Percentiles rank a stretch among this genome's conserved stretches.
These are phyloP conservation scores for Verruconis gallopava DNA, from an alignment of 2,329 filamentous ascomycete species.

Conservation along the genomic window DNA sequence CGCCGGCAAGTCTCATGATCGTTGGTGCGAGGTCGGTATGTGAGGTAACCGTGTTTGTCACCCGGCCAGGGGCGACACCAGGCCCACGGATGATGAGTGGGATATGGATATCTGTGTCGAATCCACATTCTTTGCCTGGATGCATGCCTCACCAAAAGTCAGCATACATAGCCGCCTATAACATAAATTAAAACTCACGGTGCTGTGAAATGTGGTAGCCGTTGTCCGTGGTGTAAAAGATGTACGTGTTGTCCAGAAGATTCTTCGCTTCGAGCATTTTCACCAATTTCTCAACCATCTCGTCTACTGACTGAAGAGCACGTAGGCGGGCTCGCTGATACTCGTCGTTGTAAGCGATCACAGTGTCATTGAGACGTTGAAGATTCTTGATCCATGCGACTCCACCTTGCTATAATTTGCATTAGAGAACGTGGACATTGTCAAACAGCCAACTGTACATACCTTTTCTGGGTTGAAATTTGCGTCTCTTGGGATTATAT, in stretches of 20 bases:
- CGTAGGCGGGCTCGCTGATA: slow-evolving; percentile 39
- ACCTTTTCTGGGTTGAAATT: slow-evolving; percentile 53
- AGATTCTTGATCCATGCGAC: slow-evolving; percentile 34
- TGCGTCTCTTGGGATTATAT: slow-evolving; percentile 44
- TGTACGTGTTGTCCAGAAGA: slow-evolving; percentile 35
- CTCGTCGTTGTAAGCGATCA: slow-evolving; percentile 39
- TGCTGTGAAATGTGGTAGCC: slow-evolving; percentile 29
- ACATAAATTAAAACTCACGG: slow-evolving; percentile 12
- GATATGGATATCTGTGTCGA: slow-evolving; percentile 29
- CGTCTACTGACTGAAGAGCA: slow-evolving; percentile 41
- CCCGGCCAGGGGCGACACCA: slow-evolving; percentile 18
- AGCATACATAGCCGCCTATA: background rate
- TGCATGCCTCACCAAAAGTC: slow-evolving; percentile 17
- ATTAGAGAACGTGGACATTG: too few relatives aligned
- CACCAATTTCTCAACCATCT: slow-evolving; percentile 37
- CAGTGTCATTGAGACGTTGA: slow-evolving; percentile 31
- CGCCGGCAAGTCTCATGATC: slow-evolving; percentile 21
- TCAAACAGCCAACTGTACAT: too few relatives aligned
- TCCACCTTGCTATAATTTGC: too few relatives aligned
- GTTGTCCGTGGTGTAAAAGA: slow-evolving; percentile 27
- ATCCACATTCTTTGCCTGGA: slow-evolving; percentile 27
- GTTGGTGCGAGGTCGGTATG: slow-evolving; percentile 30
- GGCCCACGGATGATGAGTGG: slow-evolving; percentile 29
- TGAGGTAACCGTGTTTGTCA: slow-evolving; percentile 21
- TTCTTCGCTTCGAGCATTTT: slow-evolving; percentile 27